Evolutionary conservation across 768 basidiomycete species (phyloP), one percentile per base, ranked within the genome.

Genomic region (Galerina marginata): DNA sequence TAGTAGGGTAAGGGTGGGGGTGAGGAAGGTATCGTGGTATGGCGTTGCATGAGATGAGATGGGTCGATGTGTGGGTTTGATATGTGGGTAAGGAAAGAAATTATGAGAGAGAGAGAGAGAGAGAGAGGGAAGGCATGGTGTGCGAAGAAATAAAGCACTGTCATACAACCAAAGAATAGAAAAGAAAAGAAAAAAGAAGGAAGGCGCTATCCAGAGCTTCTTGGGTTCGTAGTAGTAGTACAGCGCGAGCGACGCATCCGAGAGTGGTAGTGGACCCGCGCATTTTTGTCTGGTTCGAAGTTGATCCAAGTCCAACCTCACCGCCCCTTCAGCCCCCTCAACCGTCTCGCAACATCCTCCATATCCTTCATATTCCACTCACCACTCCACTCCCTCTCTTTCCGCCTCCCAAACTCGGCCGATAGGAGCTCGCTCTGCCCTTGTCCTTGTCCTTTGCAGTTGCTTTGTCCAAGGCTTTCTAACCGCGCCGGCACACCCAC

Each of bases 321-420:
- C 14, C 68, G 63, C 6, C 63, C 61, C 56, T 69, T 73, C 42
- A 77, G 58, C 7, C 65, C 70, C 42, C 77, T 64, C 64, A 78
- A 58, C 38, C 62, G 66, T 59, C 53, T 71, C 56, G 71, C 60
- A 23, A 78, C 75, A 43, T 74, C 72, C 14, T 71, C 68, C 72
- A 78, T 75, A 65, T 78, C 75, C 55, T 60, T 62, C 20, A 73
- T 45, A 59, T 78, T 78, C 77, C 77, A 78, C 57, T 77, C 75
- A 9, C 77, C 77, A 55, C 72, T 77, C 77, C 77, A 78, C 50
- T 77, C 77, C 48, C 66, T 67, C 62, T 75, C 74, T 65, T 75
- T 75, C 39, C 74, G 59, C 40, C 67, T 67, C 20, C 73, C 69
- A 55, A 55, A 71, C 14, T 68, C 69, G n/a, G 45, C 40, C 15